Evolutionary conservation across 768 basidiomycete genomes (phyloP), one percentile per base, ranked within the genome.

Genomic region (Lactarius trivialis): DNA sequence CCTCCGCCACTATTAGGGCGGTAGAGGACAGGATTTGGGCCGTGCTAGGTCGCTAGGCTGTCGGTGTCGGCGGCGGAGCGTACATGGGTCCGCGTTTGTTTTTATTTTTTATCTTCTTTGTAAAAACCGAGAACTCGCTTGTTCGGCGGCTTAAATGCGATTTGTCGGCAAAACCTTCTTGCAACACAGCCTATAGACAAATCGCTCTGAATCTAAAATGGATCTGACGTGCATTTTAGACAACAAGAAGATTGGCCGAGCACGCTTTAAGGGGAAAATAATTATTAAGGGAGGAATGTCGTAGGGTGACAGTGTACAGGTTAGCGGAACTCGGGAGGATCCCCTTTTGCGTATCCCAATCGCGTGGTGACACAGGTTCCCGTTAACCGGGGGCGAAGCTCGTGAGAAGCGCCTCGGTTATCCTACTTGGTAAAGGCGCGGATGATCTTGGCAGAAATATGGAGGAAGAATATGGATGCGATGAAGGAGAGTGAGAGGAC

Each of bases 391-490:
- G n/a, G 26, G 30, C 33, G 11, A 24, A 34, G 43, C 19, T 53
- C 50, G 17, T 37, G 33, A 1, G 12, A 30, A n/a, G 24, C 37
- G 28, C 57, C 36, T 33, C 19, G 0, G 30, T 21, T 17, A 8
- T 32, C 32, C 49, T 65, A 67, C 51, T 67, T 67, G 26, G 91
- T 88, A 75, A 96, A 92, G 51, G 85, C 84, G 65, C 91, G 86
- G 74, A 96, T 91, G 73, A 96, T 80, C 78, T 96, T 96, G 68
- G 94, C 93, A 49, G 92, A 89, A 73, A 97, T 96, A 74, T 98
- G 95, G 45, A 97, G 88, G 87, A 96, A 97, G 85, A 98, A 97
- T 73, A 97, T 96, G 61, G 93, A 96, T 41, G 88, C 94, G 77
- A 98, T 97, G 81, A 98, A 98, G 21, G 91, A 91, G 57, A 98